Percentiles rank a stretch among this genome's conserved stretches.
These are phyloP conservation scores for Funneliformis caledonium DNA, from an alignment of 371 early-diverging fungal genomes.

Conservation along the genomic window DNA sequence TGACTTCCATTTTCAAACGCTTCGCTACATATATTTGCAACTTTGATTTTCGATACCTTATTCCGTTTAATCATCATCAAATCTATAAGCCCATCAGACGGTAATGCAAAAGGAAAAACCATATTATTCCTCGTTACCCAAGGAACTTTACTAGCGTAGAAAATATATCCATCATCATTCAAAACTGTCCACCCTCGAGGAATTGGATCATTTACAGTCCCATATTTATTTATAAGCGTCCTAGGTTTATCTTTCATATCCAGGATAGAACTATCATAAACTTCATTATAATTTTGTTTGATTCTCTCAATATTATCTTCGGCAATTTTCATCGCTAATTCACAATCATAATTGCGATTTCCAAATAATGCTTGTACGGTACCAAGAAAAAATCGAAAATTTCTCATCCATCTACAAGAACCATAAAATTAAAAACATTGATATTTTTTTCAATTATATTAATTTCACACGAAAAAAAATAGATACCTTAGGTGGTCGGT, in stretches of 20 bases:
- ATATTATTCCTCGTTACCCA: slow-evolving; percentile 60
- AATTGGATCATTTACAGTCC: slow-evolving; percentile 42
- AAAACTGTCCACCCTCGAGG: slow-evolving; percentile 59
- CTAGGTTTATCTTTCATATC: background rate
- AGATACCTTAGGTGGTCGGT: slow-evolving; percentile 60
- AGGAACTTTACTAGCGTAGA: slow-evolving; percentile 62
- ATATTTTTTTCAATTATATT: no score
- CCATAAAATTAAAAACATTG: background rate
- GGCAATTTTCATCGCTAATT: slow-evolving; percentile 55
- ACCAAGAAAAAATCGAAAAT: slow-evolving; percentile 56
- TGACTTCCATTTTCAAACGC: slow-evolving; percentile 62
- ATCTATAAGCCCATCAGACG: slow-evolving; percentile 66
- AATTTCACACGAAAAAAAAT: background rate
- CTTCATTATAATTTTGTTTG: slow-evolving; percentile 44
- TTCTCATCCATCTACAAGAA: slow-evolving; percentile 62
- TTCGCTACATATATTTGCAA: slow-evolving; percentile 47
- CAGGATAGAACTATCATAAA: background rate
- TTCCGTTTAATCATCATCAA: slow-evolving; percentile 54
- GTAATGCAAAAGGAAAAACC: slow-evolving; percentile 61
- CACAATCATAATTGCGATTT: slow-evolving; percentile 50
- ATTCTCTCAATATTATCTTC: slow-evolving; percentile 57
- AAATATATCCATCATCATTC: slow-evolving; percentile 53
- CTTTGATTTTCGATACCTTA: slow-evolving; percentile 45
- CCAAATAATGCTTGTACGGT: slow-evolving; percentile 57
- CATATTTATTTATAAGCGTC: slow-evolving; percentile 31